Evolutionary conservation across 2,329 filamentous ascomycete genomes (phyloP), one percentile per base, ranked within the genome.

Genomic region (Ophiobolus disseminans): DNA sequence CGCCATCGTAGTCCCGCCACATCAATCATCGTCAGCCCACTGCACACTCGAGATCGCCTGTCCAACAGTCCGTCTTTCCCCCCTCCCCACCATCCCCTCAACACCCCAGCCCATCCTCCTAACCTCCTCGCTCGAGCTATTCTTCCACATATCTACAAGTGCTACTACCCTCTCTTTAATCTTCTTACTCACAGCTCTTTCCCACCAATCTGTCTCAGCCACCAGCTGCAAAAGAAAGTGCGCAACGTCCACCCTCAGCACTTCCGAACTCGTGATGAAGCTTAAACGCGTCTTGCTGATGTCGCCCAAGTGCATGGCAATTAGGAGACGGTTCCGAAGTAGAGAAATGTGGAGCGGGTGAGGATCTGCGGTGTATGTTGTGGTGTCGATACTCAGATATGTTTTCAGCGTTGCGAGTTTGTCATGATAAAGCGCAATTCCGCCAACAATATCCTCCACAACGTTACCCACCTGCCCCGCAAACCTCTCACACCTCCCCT

Each of bases 201-300:
- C 13, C 11, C 41, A 30, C 0, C 30, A 32, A 32, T 32, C 30
- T 7, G n/a, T n/a, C 23, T 13, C 13, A 3, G 19, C 32, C 8
- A 23, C 50, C 7, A 17, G 14, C 32, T 41, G 19, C 2, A 68
- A 14, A 20, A 70, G 42, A 6, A 40, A 23, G 0, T 40, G 54
- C 5, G 68, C 65, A 25, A 70, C 9, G n/a, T 68, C 59, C 2
- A 69, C 55, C 25, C 59, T 48, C 34, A 70, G 26, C 16, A 58
- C 17, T n/a, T 68, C 63, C 9, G 50, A 45, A 19, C 42, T 30
- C 3, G 56, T 63, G 43, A 68, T 31, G 62, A 62, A 65, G 2
- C 48, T 58, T 40, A 65, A 26, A 17, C 44, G 41, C 9, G 56
- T 62, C 38, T 55, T 63, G 9, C 42, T 52, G 5, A 67, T 51